Percentiles rank a stretch among this genome's conserved stretches.
These are phyloP conservation scores for Hanseniaspora thailandica DNA, from an alignment of 805 yeast genomes.

Conservation along the genomic window DNA sequence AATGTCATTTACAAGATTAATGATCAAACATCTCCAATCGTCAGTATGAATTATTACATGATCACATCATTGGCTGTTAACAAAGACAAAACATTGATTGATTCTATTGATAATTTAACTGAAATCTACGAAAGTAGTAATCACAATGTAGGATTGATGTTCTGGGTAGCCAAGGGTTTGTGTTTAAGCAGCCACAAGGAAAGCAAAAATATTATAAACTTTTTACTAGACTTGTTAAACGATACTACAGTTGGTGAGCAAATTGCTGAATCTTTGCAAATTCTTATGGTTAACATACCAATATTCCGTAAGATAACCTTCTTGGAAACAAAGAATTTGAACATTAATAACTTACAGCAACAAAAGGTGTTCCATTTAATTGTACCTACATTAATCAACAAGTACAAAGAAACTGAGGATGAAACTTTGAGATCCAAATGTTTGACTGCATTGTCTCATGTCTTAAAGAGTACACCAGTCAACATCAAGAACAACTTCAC, in stretches of 20 bases:
- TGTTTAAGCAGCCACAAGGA: slow-evolving; percentile 42
- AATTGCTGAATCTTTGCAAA: slow-evolving; percentile 47
- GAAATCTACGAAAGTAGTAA: slow-evolving; percentile 25
- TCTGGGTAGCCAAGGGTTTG: slow-evolving; percentile 68
- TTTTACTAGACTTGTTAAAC: slow-evolving; percentile 30
- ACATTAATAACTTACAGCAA: slow-evolving; percentile 59
- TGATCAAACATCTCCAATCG: slow-evolving; percentile 14
- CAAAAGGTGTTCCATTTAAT: slow-evolving; percentile 61
- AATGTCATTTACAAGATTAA: not conserved
- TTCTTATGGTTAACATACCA: slow-evolving; percentile 56
- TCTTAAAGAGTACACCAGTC: slow-evolving; percentile 54
- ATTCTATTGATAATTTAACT: slow-evolving; percentile 17
- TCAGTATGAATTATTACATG: slow-evolving; percentile 39
- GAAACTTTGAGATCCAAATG: slow-evolving; percentile 37
- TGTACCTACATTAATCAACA: slow-evolving; percentile 44
- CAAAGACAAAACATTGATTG: slow-evolving; percentile 34
- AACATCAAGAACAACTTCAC: slow-evolving; percentile 56
- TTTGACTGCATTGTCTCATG: slow-evolving; percentile 53
- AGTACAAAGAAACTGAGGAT: slow-evolving; percentile 29
- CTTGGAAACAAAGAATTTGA: slow-evolving; percentile 34
- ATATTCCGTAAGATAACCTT: slow-evolving; percentile 40
- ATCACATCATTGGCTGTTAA: slow-evolving; percentile 45
- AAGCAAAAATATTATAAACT: slow-evolving; percentile 29
- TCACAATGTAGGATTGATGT: slow-evolving; percentile 34
- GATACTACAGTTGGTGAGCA: slow-evolving; percentile 28